Conservation (phyloP, 2,329 filamentous ascomycete genomes). For the Zymoseptoria brevis region DNA sequence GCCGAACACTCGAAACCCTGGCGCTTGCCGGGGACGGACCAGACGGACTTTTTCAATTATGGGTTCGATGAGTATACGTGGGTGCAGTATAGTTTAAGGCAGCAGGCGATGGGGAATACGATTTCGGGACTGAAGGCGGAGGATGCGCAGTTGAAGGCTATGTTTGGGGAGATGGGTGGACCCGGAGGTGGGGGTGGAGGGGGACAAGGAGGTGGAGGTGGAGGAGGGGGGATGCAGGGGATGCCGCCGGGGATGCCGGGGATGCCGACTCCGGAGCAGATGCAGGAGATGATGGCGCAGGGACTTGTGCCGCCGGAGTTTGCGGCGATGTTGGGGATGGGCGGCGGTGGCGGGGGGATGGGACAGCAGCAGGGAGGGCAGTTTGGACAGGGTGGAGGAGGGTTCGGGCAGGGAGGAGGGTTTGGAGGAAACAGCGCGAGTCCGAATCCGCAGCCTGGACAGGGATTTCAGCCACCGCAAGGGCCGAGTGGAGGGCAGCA, state of each 20-base stretch:
- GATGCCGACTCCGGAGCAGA: constrained; percentile 46
- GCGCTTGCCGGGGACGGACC: constrained; percentile 87
- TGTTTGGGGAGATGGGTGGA: constrained; percentile 40
- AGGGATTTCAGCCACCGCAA: constrained; percentile 23
- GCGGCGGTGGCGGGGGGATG: constrained; percentile 31
- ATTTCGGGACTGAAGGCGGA: constrained; percentile 72
- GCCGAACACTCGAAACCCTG: constrained; percentile 79
- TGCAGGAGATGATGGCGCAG: constrained; percentile 48
- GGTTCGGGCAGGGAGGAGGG: constrained; percentile 14
- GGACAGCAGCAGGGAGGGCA: constrained; percentile 5
- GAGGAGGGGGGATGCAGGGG: constrained; percentile 33
- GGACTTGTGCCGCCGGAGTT: constrained; percentile 31
- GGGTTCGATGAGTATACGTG: constrained; percentile 98
- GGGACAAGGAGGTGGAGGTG: constrained; percentile 25
- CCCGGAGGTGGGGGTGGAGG: constrained; percentile 10
- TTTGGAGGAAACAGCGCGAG: constrained; percentile 14
- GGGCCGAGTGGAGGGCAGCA: constrained; percentile 15
- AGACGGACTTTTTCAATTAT: constrained; percentile 98
- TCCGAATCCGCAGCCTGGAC: constrained; percentile 20
- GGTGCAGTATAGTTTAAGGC: constrained; percentile 87
- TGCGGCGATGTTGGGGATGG: constrained; percentile 10
- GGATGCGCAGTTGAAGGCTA: constrained; percentile 53
- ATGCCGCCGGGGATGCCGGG: constrained; percentile 31
- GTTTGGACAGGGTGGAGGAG: constrained; percentile 7
- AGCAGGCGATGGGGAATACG: constrained; percentile 68